A percentile compares a stretch with the other conserved stretches of the same genome.
Conservation (phyloP, 2,329 filamentous ascomycete species). For the Celoporthe dispersa region DNA sequence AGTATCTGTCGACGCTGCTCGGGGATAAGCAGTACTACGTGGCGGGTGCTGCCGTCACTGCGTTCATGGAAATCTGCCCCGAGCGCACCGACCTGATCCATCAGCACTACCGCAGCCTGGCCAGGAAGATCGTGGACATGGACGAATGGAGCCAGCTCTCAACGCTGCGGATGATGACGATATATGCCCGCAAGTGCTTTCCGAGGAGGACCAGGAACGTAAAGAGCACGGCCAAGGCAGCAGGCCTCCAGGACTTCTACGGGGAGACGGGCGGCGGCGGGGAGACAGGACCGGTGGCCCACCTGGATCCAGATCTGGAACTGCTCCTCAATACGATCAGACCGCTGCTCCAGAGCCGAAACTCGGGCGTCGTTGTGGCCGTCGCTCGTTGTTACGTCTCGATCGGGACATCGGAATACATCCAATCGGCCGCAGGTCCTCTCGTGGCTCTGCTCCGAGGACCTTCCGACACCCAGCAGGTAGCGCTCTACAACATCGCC, state of each 20-base stretch:
- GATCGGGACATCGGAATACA: constrained; percentile 78
- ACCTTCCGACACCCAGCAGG: constrained; percentile 83
- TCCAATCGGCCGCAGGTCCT: constrained; percentile 77
- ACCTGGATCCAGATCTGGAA: constrained; percentile 81
- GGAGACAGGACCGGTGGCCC: constrained; percentile 56
- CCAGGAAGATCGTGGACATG: constrained; percentile 96
- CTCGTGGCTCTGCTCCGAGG: constrained; percentile 84
- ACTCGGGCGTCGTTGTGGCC: constrained; percentile 88
- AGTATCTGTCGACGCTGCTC: constrained; percentile 77
- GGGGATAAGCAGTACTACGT: constrained; percentile 96
- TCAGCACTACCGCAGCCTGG: constrained; percentile 81
- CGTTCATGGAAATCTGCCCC: constrained; percentile 88
- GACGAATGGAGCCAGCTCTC: constrained; percentile 97
- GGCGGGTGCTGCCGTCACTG: constrained; percentile 87
- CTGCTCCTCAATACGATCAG: constrained; percentile 79
- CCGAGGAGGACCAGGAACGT: constrained; percentile 68
- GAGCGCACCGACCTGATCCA: constrained; percentile 88
- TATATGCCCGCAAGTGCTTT: constrained; percentile 88
- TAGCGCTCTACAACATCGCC: constrained; percentile 92
- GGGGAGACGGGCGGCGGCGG: constrained; percentile 63
- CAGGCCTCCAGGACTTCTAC: constrained; percentile 76
- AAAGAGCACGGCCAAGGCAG: constrained; percentile 45
- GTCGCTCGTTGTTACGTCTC: constrained; percentile 85
- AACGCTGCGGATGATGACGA: constrained; percentile 77
- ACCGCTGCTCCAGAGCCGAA: constrained; percentile 88